Conservation (phyloP, 192 early-diverging fungal genomes). For the Rhizophagus prolifer region DNA sequence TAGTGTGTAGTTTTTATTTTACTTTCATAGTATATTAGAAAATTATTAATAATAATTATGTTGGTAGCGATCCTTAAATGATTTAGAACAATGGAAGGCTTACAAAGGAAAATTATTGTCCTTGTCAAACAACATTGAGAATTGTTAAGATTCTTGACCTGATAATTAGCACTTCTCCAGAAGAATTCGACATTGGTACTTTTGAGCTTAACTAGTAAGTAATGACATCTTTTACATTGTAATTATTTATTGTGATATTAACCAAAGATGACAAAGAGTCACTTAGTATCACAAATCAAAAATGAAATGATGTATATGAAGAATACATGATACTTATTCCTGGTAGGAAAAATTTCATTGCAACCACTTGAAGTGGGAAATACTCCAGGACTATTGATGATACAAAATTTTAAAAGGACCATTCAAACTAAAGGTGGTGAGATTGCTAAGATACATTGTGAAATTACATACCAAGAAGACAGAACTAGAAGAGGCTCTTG, state of each 20-base stretch:
- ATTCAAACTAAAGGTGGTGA: conserved; percentile 1
- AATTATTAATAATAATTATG: conserved; percentile 15
- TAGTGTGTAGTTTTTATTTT: conserved; percentile 17
- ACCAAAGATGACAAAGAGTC: background rate
- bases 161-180: background rate
- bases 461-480: conserved; percentile 1
- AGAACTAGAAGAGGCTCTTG: conserved; percentile 1
- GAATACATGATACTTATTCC: background rate
- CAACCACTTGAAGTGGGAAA: conserved; percentile 22
- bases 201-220: background rate
- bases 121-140: conserved; percentile 13
- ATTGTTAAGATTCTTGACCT: background rate
- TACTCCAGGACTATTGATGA: conserved; percentile 14
- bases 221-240: background rate
- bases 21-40: background rate
- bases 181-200: conserved; percentile 16
- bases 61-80: conserved; percentile 10
- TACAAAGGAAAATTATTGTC: background rate
- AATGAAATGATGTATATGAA: conserved; percentile 5
- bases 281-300: conserved; percentile 17
- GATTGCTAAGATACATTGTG: background rate
- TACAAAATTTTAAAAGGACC: background rate
- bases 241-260: background rate
- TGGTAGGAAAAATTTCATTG: conserved; percentile 1
- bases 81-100: background rate